phyloP scores from a whole-genome alignment of 75 land plant species.

The Cryptomeria japonica region DNA sequence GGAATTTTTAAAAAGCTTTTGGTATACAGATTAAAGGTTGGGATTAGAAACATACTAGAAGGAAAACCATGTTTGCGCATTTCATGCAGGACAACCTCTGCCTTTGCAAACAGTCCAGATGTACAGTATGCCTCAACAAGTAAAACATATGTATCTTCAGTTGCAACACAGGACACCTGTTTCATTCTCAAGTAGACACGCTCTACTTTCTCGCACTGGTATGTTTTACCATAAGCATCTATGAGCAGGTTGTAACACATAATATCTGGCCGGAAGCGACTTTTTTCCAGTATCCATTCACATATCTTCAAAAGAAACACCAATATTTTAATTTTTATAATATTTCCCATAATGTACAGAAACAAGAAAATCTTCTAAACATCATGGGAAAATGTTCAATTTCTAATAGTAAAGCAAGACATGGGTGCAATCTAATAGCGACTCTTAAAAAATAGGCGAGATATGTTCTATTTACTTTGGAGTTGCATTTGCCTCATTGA shows the following conservation, averaged over 20 bases:
- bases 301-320: slow-evolving; percentile 46
- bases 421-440: no score
- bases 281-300: slow-evolving; percentile 79
- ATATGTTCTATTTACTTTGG: neutral
- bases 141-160: no score
- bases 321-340: neutral
- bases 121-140: no score
- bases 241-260: slow-evolving; percentile 88
- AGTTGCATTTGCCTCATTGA: neutral
- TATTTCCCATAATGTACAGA: neutral
- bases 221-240: slow-evolving; percentile 78
- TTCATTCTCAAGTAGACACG: slow-evolving; percentile 5
- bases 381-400: neutral
- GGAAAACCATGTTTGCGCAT: no score
- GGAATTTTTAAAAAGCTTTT: neutral
- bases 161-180: no score
- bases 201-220: slow-evolving; percentile 30
- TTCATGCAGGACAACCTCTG: no score
- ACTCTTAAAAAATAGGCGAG: neutral
- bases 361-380: neutral
- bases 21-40: no score
- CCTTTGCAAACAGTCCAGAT: no score
- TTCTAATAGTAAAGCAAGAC: neutral
- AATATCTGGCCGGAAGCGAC: slow-evolving; percentile 69
- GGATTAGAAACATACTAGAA: no score